Evolutionary conservation across 2,329 filamentous ascomycete species (phyloP).

Genomic region (Karstenula rhodostoma): DNA sequence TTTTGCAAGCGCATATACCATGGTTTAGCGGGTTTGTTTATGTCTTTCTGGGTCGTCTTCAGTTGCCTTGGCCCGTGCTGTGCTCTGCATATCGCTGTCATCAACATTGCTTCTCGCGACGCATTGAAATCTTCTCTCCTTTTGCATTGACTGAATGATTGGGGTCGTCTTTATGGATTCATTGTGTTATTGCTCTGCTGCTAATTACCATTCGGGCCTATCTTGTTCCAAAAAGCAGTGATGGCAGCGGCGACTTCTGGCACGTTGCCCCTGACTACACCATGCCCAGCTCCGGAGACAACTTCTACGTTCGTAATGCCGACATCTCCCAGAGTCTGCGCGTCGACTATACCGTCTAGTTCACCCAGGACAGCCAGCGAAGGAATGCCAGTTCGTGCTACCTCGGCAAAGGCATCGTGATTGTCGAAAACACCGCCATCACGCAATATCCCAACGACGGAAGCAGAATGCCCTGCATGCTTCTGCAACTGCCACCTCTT

Average conservation of each 20-base stretch:
- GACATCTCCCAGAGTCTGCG: conserved; percentile 41
- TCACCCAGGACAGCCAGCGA: conserved; percentile 48
- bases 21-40: not conserved
- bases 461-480: conserved; percentile 57
- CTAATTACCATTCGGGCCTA: not conserved
- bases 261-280: conserved; percentile 49
- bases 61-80: not conserved
- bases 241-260: conserved; percentile 49
- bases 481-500: conserved; percentile 58
- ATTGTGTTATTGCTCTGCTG: not conserved
- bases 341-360: conserved; percentile 46
- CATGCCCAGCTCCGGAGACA: conserved; percentile 51
- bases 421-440: conserved; percentile 56
- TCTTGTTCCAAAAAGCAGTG: conserved; percentile 36
- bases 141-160: not conserved
- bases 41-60: not conserved
- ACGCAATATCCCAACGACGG: conserved; percentile 57
- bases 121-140: not conserved
- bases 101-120: not conserved
- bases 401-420: conserved; percentile 43
- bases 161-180: not conserved
- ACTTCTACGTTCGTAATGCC: conserved; percentile 50
- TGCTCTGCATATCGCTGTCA: not conserved
- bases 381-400: conserved; percentile 33
- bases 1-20: not conserved